Evolutionary conservation across 2,329 filamentous ascomycete species (phyloP).

Genomic region (Penicillium sp.): DNA sequence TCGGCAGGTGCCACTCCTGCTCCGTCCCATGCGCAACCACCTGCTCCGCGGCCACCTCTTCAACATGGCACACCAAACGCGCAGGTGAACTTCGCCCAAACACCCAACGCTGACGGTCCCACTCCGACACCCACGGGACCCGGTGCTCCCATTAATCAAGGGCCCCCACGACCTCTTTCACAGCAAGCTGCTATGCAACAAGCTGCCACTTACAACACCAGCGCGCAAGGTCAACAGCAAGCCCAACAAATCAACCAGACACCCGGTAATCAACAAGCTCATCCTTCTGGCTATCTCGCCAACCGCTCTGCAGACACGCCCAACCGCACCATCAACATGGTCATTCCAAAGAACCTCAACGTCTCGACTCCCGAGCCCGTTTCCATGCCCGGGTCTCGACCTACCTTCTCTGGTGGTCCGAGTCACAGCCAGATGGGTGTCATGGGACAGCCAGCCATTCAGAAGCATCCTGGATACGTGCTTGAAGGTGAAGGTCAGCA

Average conservation of each 20-base stretch:
- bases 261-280: slow-evolving; percentile 32
- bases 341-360: slow-evolving; percentile 75
- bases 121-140: slow-evolving; percentile 26
- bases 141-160: slow-evolving; percentile 28
- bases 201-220: slow-evolving; percentile 39
- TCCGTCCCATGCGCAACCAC: slow-evolving; percentile 18
- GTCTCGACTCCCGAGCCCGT: slow-evolving; percentile 69
- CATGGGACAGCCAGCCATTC: slow-evolving; percentile 78
- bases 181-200: slow-evolving; percentile 44
- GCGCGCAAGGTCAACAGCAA: slow-evolving; percentile 20
- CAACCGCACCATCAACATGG: slow-evolving; percentile 58
- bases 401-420: slow-evolving; percentile 74
- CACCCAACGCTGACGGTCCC: slow-evolving; percentile 27
- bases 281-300: slow-evolving; percentile 39
- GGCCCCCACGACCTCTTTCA: slow-evolving; percentile 39
- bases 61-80: slow-evolving; percentile 27
- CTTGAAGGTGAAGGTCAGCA: slow-evolving; percentile 89
- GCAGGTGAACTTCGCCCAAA: slow-evolving; percentile 27
- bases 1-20: slow-evolving; percentile 23
- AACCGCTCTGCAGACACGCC: slow-evolving; percentile 37
- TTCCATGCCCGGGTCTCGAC: slow-evolving; percentile 63
- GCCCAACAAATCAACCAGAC: slow-evolving; percentile 25
- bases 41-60: slow-evolving; percentile 20
- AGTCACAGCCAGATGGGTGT: slow-evolving; percentile 71
- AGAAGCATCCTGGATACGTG: slow-evolving; percentile 74